Conservation (phyloP, 495 filamentous ascomycete species). For the Darksidea phi region DNA sequence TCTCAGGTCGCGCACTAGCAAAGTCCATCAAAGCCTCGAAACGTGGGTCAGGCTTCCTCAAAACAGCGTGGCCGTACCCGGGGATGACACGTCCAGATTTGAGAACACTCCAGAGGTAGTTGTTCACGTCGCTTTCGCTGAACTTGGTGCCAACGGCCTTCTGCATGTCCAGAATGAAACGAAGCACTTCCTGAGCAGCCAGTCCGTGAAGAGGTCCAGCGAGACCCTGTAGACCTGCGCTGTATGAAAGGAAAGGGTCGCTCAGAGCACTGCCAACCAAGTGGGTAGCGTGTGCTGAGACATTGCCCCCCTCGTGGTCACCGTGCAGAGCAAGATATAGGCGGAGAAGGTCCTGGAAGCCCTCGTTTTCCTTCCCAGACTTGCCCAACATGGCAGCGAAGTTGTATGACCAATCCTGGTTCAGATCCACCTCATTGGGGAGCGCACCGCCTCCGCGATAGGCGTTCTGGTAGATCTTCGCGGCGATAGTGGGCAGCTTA, state of each 20-base stretch:
- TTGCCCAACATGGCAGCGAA: slow-evolving; percentile 96
- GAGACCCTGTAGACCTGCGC: slow-evolving; percentile 90
- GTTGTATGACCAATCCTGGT: slow-evolving; percentile 97
- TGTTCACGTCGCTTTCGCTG: slow-evolving; percentile 73
- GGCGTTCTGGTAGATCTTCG: slow-evolving; percentile 92
- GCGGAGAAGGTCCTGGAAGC: slow-evolving; percentile 92
- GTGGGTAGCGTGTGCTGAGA: slow-evolving; percentile 95
- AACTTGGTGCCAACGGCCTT: slow-evolving; percentile 74
- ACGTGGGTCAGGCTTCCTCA: slow-evolving; percentile 93
- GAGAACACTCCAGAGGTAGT: slow-evolving; percentile 89
- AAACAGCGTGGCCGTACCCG: slow-evolving; percentile 96
- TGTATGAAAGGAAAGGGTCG: slow-evolving; percentile 94
- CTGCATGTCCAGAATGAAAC: slow-evolving; percentile 95
- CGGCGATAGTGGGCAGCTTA: slow-evolving; percentile 94
- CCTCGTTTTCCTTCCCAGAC: slow-evolving; percentile 75
- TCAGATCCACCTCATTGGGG: slow-evolving; percentile 71
- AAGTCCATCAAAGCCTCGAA: slow-evolving; percentile 98
- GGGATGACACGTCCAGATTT: slow-evolving; percentile 93
- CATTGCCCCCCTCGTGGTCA: slow-evolving; percentile 97
- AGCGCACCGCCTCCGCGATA: slow-evolving; percentile 74
- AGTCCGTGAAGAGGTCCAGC: slow-evolving; percentile 94
- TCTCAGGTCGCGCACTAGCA: slow-evolving; percentile 77
- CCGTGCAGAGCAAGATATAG: slow-evolving; percentile 95
- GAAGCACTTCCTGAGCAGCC: slow-evolving; percentile 93
- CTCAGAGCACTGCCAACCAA: slow-evolving; percentile 93